Evolutionary conservation across 1,139 yeast species (phyloP).

Genomic region (Saccharomyces hybrid): DNA sequence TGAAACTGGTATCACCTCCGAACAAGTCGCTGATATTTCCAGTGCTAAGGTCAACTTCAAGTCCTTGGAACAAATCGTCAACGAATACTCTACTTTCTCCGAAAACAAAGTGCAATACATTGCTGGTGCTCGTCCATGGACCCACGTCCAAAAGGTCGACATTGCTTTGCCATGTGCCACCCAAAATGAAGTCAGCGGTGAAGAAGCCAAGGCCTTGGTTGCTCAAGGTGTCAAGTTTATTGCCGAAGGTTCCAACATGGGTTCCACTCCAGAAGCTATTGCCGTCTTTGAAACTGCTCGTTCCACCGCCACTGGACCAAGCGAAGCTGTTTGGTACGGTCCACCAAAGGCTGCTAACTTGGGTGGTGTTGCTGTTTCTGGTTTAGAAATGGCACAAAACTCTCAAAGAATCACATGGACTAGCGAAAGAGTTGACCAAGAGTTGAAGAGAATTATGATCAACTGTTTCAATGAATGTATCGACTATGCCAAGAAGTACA

Average conservation of each 20-base stretch:
- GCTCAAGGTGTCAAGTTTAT: conserved; percentile 87
- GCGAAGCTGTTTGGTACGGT: conserved; percentile 82
- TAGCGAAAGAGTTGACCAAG: conserved; percentile 77
- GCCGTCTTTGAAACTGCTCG: conserved; percentile 88
- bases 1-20: conserved; percentile 72
- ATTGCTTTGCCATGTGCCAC: conserved; percentile 98
- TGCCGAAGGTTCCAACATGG: conserved; percentile 99
- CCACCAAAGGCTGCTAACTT: conserved; percentile 99
- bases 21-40: conserved; percentile 69
- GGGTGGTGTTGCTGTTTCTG: conserved; percentile 99
- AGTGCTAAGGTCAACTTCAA: conserved; percentile 77
- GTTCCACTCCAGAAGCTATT: conserved; percentile 95
- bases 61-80: conserved; percentile 63
- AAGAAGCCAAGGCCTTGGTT: conserved; percentile 89
- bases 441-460: conserved; percentile 85
- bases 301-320: conserved; percentile 38
- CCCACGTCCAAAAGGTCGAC: conserved; percentile 82
- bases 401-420: conserved; percentile 89
- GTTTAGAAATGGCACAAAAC: conserved; percentile 99
- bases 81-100: conserved; percentile 52
- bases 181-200: conserved; percentile 95
- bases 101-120: conserved; percentile 61
- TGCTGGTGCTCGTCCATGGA: conserved; percentile 96
- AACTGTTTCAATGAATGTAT: conserved; percentile 90
- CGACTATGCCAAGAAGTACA: conserved; percentile 73